Base-by-base conservation (phyloP, 352 stramenopile genomes). In the Globisporangium splendens region DNA sequence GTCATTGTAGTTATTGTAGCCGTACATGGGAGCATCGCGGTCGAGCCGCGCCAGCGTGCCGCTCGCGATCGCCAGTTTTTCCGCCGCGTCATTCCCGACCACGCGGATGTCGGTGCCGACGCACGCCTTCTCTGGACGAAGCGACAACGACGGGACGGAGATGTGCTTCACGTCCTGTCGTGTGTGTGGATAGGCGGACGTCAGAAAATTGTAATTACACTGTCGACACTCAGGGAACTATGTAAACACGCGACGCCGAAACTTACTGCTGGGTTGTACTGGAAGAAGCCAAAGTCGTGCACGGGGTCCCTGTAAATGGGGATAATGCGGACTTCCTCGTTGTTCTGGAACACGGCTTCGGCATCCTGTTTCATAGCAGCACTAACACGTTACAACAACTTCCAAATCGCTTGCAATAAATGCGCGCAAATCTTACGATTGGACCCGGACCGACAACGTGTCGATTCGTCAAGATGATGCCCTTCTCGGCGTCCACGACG, bases 251-350 rank as follows among this genome's bases (percentile, higher is more conserved):
- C 5, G 7, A 43, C 35, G 47, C 24, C 28, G 21, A 21, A 39
- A 38, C 66, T 58, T 68, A 93, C 83, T 61, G 65, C 66, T 21
- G 89, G 89, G 39, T 96, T 80, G 59, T 96, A 98, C 56, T 92
- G 79, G 68, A 95, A 95, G 24, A 97, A 96, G 20, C 88, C 91
- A 77, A 97, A 98, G 69, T 98, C 92, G 65, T 98, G 92, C 15
- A 98, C 84, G 0, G 92, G 92, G 60, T 98, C 92, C 12, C 88
- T 76, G 56, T 97, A 98, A 63, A 98, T 93, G 8, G 90, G 86
- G 46, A 89, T 83, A 42, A 97, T 79, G n/a, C 86, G 76, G 17
- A 97, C 85, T 74, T 98, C 91, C 62, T 98, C 92, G 62, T 97
- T 97, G 70, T 97, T 98, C 63, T 96, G 83, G 61, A 98, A 97